phyloP scores from a whole-genome alignment of 75 land plant species.

The Ceratopteris richardii region DNA sequence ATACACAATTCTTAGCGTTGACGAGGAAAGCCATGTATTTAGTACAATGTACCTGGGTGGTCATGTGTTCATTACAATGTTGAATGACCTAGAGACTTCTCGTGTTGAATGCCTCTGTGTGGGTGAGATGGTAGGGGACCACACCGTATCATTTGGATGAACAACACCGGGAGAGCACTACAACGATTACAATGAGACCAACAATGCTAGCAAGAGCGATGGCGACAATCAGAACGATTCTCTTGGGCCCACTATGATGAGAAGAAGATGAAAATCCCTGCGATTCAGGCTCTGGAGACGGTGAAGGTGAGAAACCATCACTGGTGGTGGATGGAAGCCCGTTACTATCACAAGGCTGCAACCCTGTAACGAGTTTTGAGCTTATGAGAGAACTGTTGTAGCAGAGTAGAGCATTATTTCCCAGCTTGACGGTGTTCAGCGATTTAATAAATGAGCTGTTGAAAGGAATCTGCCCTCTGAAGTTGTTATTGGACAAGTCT shows the following conservation, averaged over 20 bases:
- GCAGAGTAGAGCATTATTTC: slow-evolving; percentile 57
- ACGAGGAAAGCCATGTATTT: no score
- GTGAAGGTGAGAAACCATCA: slow-evolving; percentile 31
- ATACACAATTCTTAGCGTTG: no score
- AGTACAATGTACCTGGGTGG: no score
- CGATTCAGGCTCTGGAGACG: slow-evolving; percentile 11
- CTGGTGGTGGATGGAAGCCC: slow-evolving; percentile 39
- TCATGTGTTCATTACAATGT: no score
- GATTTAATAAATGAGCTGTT: slow-evolving; percentile 41
- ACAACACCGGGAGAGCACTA: slow-evolving; percentile 60
- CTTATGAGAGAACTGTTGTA: slow-evolving; percentile 48
- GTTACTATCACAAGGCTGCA: slow-evolving; percentile 64
- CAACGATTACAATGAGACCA: slow-evolving; percentile 48
- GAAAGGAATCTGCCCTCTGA: slow-evolving; percentile 74
- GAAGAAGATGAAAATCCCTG: slow-evolving; percentile 1
- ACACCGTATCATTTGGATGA: background rate
- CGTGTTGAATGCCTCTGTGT: no score
- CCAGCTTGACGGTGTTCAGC: slow-evolving; percentile 48
- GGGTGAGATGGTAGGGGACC: no score
- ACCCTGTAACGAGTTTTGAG: slow-evolving; percentile 55
- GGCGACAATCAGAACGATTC: slow-evolving; percentile 68
- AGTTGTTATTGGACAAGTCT: slow-evolving; percentile 63
- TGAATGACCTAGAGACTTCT: no score
- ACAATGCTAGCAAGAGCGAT: slow-evolving; percentile 61
- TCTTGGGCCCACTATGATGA: slow-evolving; percentile 51